Evolutionary conservation across 1,139 yeast genomes (phyloP).

Genomic region (Blastobotrys buckinghamii): DNA sequence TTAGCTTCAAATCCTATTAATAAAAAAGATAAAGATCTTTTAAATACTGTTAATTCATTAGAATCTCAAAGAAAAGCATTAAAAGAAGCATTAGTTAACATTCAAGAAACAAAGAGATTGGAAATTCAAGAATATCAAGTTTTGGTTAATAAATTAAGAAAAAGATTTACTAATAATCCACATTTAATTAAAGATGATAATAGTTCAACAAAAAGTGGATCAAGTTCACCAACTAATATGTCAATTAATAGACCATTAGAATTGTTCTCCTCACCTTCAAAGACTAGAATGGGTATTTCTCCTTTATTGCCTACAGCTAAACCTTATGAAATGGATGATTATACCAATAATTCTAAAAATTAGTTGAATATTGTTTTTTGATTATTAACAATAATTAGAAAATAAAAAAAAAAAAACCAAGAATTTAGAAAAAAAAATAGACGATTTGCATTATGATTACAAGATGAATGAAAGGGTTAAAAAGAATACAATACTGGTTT

Average conservation of each 20-base stretch:
- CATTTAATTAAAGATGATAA: background rate
- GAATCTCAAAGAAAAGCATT: slow-evolving; percentile 54
- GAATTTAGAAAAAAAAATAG: too few relatives aligned
- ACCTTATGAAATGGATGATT: slow-evolving; percentile 4
- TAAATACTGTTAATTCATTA: slow-evolving; percentile 29
- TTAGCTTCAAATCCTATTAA: background rate
- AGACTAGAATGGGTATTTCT: slow-evolving; percentile 7
- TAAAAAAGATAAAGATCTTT: slow-evolving; percentile 3
- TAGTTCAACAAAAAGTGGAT: background rate
- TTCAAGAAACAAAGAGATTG: slow-evolving; percentile 34
- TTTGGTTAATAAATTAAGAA: slow-evolving; percentile 13
- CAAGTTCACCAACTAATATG: background rate
- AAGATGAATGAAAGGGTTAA: too few relatives aligned
- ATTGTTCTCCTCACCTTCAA: background rate
- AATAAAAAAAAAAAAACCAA: slow-evolving; percentile 2
- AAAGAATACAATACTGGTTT: too few relatives aligned
- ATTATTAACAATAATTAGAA: background rate
- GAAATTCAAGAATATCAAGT: slow-evolving; percentile 34
- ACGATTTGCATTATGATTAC: too few relatives aligned
- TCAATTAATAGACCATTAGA: slow-evolving; percentile 1
- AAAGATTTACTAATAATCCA: background rate
- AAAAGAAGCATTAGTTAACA: slow-evolving; percentile 43
- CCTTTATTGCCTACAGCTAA: slow-evolving; percentile 11
- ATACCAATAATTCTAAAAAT: too few relatives aligned
- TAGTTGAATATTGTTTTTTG: too few relatives aligned